Percentiles rank a stretch among this genome's conserved stretches.
phyloP scores from a whole-genome alignment of 306 rosid genomes.

The Carpinus fangiana region DNA sequence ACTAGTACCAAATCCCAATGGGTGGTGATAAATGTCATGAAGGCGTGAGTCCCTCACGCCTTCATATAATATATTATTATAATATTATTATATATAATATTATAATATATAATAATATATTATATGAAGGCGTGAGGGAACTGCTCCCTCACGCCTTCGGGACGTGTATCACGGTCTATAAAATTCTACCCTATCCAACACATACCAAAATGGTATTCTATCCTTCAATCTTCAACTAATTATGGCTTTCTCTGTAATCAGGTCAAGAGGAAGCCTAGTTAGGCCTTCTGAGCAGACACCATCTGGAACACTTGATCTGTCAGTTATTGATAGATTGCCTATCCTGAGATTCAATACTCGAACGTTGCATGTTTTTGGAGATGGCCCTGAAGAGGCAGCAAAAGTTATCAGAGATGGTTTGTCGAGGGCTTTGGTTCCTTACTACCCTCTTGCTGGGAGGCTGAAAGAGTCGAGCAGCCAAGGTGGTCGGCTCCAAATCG shows the following conservation, averaged over 20 bases:
- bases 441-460: slow-evolving; percentile 77
- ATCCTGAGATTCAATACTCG: slow-evolving; percentile 60
- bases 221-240: not conserved
- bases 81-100: too few relatives aligned
- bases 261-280: slow-evolving; percentile 43
- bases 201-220: too few relatives aligned
- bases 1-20: not conserved
- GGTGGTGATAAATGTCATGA: not conserved
- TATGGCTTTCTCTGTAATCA: slow-evolving; percentile 40
- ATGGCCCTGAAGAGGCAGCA: slow-evolving; percentile 42
- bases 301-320: slow-evolving; percentile 44
- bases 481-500: slow-evolving; percentile 35
- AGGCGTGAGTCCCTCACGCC: too few relatives aligned
- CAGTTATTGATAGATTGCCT: slow-evolving; percentile 53
- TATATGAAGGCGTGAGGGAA: too few relatives aligned
- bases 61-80: too few relatives aligned
- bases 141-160: too few relatives aligned
- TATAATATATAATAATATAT: too few relatives aligned
- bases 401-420: slow-evolving; percentile 54
- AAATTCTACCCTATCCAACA: not conserved
- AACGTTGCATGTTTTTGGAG: slow-evolving; percentile 68
- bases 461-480: slow-evolving; percentile 27
- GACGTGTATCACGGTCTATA: too few relatives aligned
- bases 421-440: slow-evolving; percentile 67
- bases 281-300: slow-evolving; percentile 54